A percentile compares a stretch with the other conserved stretches of the same genome.
Evolutionary conservation across 2,329 filamentous ascomycete genomes (phyloP).

Genomic region (Fusarium devonianum): DNA sequence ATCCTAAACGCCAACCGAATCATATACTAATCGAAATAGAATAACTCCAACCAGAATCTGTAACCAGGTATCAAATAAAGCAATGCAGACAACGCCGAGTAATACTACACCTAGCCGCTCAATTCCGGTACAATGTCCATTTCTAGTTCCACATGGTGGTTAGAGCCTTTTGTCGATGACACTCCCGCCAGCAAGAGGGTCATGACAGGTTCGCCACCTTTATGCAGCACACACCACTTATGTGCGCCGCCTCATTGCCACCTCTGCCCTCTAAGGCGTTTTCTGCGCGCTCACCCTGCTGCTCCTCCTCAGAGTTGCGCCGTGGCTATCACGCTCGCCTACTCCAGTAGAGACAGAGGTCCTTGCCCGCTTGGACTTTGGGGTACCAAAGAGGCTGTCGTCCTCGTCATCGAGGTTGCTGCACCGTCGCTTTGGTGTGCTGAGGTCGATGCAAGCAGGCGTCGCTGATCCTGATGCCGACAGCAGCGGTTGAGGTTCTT

Average conservation of each 20-base stretch:
- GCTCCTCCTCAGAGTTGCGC: conserved; percentile 16
- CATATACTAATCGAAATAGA: neutral
- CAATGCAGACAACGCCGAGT: neutral
- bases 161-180: conserved; percentile 10
- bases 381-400: conserved; percentile 3
- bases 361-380: conserved; percentile 2
- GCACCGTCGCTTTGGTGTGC: conserved; percentile 1
- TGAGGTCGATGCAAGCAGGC: neutral
- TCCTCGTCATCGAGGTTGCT: conserved; percentile 5
- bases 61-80: conserved; percentile 1
- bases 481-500: neutral
- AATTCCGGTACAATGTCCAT: neutral
- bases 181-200: conserved; percentile 19
- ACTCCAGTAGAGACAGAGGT: neutral
- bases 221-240: neutral
- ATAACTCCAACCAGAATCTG: neutral
- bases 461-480: neutral
- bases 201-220: neutral
- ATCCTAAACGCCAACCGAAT: neutral
- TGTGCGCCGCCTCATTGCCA: neutral
- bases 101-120: neutral
- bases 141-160: neutral
- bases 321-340: conserved; percentile 1
- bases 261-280: conserved; percentile 8
- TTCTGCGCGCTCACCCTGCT: conserved; percentile 9